phyloP scores from a whole-genome alignment of 805 yeast genomes.

The Candida palmyrensis region DNA sequence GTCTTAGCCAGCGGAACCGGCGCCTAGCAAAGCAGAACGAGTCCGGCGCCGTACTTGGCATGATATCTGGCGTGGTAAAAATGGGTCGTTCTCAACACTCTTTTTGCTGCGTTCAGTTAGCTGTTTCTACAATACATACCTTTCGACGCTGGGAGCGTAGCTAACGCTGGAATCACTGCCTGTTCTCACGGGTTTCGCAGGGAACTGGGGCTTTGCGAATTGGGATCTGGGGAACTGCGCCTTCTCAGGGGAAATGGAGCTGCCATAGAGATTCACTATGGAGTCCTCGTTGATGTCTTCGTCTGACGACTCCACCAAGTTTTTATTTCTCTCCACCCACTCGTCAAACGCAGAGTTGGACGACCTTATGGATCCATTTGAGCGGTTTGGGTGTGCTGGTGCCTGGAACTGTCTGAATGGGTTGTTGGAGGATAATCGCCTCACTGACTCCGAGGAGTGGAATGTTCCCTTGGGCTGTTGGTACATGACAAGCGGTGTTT shows the following conservation, averaged over 20 bases:
- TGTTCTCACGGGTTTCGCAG: conserved; percentile 22
- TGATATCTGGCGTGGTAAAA: too few species aligned
- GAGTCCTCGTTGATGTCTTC: conserved; percentile 21
- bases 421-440: conserved; percentile 58
- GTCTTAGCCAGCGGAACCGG: too few species aligned
- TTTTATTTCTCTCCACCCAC: conserved; percentile 51
- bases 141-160: conserved; percentile 12
- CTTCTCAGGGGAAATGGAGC: conserved; percentile 7
- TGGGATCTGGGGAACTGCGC: conserved; percentile 13
- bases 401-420: conserved; percentile 53
- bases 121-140: conserved; percentile 23
- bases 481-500: too few species aligned
- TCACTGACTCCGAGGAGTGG: conserved; percentile 29
- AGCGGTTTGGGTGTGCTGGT: conserved; percentile 14
- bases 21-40: too few species aligned
- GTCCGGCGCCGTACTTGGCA: too few species aligned
- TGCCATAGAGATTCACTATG: conserved; percentile 4
- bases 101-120: too few species aligned
- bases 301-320: conserved; percentile 35
- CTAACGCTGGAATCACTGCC: conserved; percentile 34
- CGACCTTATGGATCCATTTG: conserved; percentile 18
- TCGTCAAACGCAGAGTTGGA: conserved; percentile 39
- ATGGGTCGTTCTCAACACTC: too few species aligned
- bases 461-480: conserved; percentile 32
- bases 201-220: conserved; percentile 11